phyloP scores from a whole-genome alignment of 805 yeast species.

The Suhomyces canberraensis region DNA sequence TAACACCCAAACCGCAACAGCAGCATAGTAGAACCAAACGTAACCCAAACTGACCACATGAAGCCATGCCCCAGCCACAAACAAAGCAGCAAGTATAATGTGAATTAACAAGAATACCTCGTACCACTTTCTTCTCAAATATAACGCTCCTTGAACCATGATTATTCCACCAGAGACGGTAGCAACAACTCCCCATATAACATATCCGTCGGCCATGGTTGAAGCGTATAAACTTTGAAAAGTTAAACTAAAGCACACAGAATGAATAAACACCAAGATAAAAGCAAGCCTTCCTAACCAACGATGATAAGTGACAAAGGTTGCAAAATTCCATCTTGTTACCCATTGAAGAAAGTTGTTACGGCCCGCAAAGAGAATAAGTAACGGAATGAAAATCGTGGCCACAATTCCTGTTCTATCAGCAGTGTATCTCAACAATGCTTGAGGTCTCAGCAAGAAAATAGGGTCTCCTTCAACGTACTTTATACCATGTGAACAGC shows the following conservation, averaged over 20 bases:
- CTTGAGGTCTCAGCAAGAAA: slow-evolving; percentile 7
- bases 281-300: slow-evolving; percentile 19
- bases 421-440: slow-evolving; percentile 30
- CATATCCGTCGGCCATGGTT: slow-evolving; percentile 16
- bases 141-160: slow-evolving; percentile 45
- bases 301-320: slow-evolving; percentile 19
- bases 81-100: slow-evolving; percentile 49
- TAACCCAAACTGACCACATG: slow-evolving; percentile 41
- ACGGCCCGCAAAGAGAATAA: slow-evolving; percentile 22
- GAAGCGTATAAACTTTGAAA: slow-evolving; percentile 11
- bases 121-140: slow-evolving; percentile 45
- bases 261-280: slow-evolving; percentile 16
- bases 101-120: slow-evolving; percentile 58
- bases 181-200: slow-evolving; percentile 29
- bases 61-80: slow-evolving; percentile 45
- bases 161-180: slow-evolving; percentile 36
- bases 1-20: slow-evolving; percentile 35
- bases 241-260: slow-evolving; percentile 14
- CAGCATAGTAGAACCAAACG: slow-evolving; percentile 27
- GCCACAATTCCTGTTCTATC: slow-evolving; percentile 53
- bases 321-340: slow-evolving; percentile 12
- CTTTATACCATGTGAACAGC: slow-evolving; percentile 7
- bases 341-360: slow-evolving; percentile 18
- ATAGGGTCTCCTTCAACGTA: slow-evolving; percentile 14
- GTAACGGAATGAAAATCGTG: slow-evolving; percentile 25